phyloP scores from a whole-genome alignment of 2,329 filamentous ascomycete genomes.

The Phaeosphaeriaceae sp. region DNA sequence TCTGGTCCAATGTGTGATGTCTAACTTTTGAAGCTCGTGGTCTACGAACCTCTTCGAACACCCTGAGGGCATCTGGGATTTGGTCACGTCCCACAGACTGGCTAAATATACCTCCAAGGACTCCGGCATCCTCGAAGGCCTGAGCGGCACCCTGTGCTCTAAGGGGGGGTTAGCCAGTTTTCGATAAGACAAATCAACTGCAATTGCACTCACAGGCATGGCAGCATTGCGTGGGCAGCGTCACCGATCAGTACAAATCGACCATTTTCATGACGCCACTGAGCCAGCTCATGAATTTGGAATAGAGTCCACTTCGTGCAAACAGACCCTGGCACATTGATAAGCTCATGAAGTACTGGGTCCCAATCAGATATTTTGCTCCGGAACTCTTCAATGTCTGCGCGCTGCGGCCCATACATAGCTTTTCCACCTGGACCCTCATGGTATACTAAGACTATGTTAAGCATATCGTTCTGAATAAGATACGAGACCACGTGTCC shows the following conservation, averaged over 20 bases:
- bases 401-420: background rate
- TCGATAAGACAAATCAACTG: background rate
- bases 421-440: background rate
- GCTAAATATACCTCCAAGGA: constrained; percentile 2
- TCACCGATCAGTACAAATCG: background rate
- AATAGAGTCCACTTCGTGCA: constrained; percentile 1
- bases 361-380: constrained; percentile 2
- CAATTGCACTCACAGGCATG: constrained; percentile 1
- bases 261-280: background rate
- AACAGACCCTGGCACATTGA: constrained; percentile 1
- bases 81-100: background rate
- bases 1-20: background rate
- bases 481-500: constrained; percentile 3
- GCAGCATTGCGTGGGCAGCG: constrained; percentile 1
- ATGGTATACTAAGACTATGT: background rate
- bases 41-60: constrained; percentile 1
- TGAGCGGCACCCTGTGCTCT: constrained; percentile 2
- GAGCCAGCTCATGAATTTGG: background rate
- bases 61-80: constrained; percentile 1
- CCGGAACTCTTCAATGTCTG: constrained; percentile 1
- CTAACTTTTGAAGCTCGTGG: background rate
- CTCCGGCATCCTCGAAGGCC: constrained; percentile 1
- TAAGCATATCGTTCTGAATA: constrained; percentile 1
- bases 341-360: constrained; percentile 2
- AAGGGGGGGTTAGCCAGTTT: background rate